Evolutionary conservation across 495 filamentous ascomycete species (phyloP).

Genomic region (Neurospora tetrasperma): DNA sequence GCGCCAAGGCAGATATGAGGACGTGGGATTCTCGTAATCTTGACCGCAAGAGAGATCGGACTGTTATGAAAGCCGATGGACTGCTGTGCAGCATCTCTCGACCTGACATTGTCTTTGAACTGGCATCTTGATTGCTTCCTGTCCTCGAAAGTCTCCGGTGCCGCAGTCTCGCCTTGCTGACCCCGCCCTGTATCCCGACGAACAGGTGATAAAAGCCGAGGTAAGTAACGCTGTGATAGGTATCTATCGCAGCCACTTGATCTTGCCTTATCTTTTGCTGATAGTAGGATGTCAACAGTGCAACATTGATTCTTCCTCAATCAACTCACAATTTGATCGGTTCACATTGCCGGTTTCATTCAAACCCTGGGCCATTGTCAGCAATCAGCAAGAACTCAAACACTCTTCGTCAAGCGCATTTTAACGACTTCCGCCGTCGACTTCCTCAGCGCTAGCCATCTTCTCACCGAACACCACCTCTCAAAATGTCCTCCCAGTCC

Average conservation of each 20-base stretch:
- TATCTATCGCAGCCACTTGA: neutral
- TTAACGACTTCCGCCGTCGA: neutral
- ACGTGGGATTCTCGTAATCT: neutral
- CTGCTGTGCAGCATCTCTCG: neutral
- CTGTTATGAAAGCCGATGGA: neutral
- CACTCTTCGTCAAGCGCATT: neutral
- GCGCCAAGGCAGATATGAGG: neutral
- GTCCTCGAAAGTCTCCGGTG: neutral
- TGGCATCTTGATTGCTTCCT: neutral
- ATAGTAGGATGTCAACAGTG: neutral
- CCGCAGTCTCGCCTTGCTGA: neutral
- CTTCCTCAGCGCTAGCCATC: neutral
- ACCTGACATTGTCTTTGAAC: neutral
- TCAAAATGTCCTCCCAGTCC: neutral
- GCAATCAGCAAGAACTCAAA: neutral
- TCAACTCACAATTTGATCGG: neutral
- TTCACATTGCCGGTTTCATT: neutral
- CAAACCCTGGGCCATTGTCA: neutral
- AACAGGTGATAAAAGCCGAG: neutral
- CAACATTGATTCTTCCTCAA: neutral
- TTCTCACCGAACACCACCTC: neutral
- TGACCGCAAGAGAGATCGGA: neutral
- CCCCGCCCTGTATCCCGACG: neutral
- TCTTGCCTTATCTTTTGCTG: neutral
- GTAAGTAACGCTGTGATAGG: neutral